phyloP scores from a whole-genome alignment of 2,329 filamentous ascomycete species.

The Triangularia setosa region DNA sequence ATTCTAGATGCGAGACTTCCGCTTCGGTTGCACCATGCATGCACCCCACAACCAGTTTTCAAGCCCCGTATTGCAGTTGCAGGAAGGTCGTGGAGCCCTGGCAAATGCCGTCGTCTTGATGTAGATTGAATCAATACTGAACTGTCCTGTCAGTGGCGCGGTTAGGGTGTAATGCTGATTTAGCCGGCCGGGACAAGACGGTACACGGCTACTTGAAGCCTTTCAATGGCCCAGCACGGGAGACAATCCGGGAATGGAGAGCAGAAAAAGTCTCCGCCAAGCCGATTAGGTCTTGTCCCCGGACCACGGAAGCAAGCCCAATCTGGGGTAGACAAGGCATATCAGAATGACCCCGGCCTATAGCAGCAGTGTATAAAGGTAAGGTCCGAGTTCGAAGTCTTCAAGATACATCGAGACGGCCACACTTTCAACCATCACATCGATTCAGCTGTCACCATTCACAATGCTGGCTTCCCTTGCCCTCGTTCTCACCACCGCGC shows the following conservation, averaged over 20 bases:
- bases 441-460: background rate
- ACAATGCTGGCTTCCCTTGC: constrained; percentile 19
- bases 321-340: constrained; percentile 10
- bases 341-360: background rate
- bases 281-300: constrained; percentile 4
- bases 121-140: constrained; percentile 13
- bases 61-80: background rate
- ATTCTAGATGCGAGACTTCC: constrained; percentile 1
- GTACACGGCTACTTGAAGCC: constrained; percentile 13
- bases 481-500: constrained; percentile 20
- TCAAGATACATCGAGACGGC: background rate
- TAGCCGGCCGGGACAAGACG: constrained; percentile 24
- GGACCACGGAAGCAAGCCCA: constrained; percentile 14
- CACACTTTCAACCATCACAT: background rate
- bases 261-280: constrained; percentile 14
- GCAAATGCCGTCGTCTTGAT: constrained; percentile 13
- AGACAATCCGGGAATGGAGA: constrained; percentile 15
- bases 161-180: constrained; percentile 9
- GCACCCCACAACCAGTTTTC: constrained; percentile 20
- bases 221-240: constrained; percentile 4
- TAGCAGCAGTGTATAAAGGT: background rate
- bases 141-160: constrained; percentile 11
- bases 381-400: background rate
- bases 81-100: constrained; percentile 4
- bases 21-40: constrained; percentile 8